Percentiles rank a stretch among this genome's conserved stretches.
These are phyloP conservation scores for Thermothelomyces thermophilus DNA, from an alignment of 2,329 filamentous ascomycete genomes.

Conservation along the genomic window DNA sequence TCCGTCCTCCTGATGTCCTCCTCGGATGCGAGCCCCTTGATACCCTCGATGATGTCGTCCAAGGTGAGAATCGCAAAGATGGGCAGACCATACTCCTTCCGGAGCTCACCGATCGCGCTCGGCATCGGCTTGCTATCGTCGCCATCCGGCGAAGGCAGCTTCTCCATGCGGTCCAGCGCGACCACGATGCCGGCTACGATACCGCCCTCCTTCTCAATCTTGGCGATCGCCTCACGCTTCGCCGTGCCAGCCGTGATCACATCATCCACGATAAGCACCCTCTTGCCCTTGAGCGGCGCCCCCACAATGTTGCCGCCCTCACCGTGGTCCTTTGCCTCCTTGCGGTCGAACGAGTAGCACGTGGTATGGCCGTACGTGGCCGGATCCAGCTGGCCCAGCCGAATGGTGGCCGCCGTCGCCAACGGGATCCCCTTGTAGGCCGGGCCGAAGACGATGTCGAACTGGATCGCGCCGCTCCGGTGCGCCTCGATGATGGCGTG, in stretches of 20 bases:
- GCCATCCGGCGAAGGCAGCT: slow-evolving; percentile 56
- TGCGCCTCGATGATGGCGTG: slow-evolving; percentile 49
- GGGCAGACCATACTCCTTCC: slow-evolving; percentile 75
- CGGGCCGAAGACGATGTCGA: slow-evolving; percentile 87
- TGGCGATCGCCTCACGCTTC: slow-evolving; percentile 83
- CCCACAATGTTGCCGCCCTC: slow-evolving; percentile 93
- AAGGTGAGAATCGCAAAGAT: slow-evolving; percentile 79
- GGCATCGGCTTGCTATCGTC: slow-evolving; percentile 63
- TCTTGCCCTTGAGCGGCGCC: slow-evolving; percentile 74
- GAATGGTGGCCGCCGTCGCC: slow-evolving; percentile 68
- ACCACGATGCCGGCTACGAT: slow-evolving; percentile 81
- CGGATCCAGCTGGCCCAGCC: slow-evolving; percentile 64
- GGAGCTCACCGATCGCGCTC: slow-evolving; percentile 81
- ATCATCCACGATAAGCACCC: slow-evolving; percentile 87
- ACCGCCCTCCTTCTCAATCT: slow-evolving; percentile 81
- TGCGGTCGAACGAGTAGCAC: slow-evolving; percentile 89
- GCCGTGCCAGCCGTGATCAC: slow-evolving; percentile 95
- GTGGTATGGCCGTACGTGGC: slow-evolving; percentile 57
- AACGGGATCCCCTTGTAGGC: slow-evolving; percentile 97
- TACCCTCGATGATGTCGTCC: slow-evolving; percentile 70
- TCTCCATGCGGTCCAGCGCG: slow-evolving; percentile 81
- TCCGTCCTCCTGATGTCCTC: slow-evolving; percentile 61
- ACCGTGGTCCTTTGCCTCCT: slow-evolving; percentile 93
- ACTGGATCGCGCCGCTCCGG: slow-evolving; percentile 39
- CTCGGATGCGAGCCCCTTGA: slow-evolving; percentile 55